These are phyloP conservation scores for Aurantiochytrium sp. DNA, from an alignment of 108 stramenopile species.

Conservation along the genomic window DNA sequence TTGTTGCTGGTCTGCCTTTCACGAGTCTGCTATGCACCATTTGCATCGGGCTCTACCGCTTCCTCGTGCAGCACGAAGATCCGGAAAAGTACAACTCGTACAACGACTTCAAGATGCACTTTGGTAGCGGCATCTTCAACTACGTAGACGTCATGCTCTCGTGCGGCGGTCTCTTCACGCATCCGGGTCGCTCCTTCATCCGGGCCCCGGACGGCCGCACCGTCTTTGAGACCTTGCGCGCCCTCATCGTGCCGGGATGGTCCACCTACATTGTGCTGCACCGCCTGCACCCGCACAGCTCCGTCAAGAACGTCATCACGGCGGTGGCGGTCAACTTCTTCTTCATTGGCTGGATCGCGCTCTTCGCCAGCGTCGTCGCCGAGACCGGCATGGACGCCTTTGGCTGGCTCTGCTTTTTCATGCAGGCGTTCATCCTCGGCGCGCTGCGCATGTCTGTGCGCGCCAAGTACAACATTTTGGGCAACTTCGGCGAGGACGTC, in stretches of 20 bases:
- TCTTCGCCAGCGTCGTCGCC: neutral
- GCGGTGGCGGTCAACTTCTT: neutral
- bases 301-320: neutral
- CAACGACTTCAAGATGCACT: neutral
- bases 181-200: neutral
- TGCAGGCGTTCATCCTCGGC: neutral
- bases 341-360: neutral
- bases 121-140: slow-evolving; percentile 7
- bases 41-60: neutral
- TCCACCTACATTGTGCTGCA: neutral
- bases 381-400: neutral
- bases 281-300: neutral
- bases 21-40: slow-evolving; percentile 37
- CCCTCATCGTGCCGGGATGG: neutral
- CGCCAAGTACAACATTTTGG: neutral
- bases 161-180: neutral
- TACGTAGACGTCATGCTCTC: neutral
- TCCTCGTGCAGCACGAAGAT: neutral
- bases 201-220: neutral
- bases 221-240: neutral
- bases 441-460: neutral
- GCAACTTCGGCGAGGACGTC: neutral
- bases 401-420: neutral
- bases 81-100: neutral
- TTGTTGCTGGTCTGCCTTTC: slow-evolving; percentile 62